Percentiles rank a stretch among this genome's conserved stretches.
Conservation (phyloP, 306 rosid genomes). For the Alnus rubra region DNA sequence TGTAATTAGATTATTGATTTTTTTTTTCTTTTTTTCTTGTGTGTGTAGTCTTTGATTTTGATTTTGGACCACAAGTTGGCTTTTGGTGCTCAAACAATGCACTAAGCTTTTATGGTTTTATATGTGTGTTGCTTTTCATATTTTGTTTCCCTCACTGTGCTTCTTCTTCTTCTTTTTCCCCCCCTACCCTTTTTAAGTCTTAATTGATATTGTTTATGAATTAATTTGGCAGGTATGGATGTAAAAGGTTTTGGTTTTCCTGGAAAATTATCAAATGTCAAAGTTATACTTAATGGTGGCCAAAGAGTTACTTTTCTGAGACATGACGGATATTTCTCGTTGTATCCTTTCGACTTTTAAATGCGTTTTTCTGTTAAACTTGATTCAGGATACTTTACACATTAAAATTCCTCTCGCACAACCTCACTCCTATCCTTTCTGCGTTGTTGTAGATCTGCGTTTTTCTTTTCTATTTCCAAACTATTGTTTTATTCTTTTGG, state of each 20-base stretch:
- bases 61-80: neutral
- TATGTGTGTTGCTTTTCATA: neutral
- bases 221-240: conserved; percentile 57
- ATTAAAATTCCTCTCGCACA: neutral
- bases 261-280: conserved; percentile 72
- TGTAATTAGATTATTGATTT: neutral
- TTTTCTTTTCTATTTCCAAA: neutral
- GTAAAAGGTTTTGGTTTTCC: conserved; percentile 64
- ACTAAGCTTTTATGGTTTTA: neutral
- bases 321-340: conserved; percentile 94
- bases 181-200: neutral
- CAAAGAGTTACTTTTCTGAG: conserved; percentile 84
- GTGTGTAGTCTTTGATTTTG: neutral
- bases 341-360: conserved; percentile 62
- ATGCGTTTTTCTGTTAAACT: conserved; percentile 8
- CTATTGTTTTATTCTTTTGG: neutral
- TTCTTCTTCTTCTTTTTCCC: neutral
- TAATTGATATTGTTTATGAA: neutral
- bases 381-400: conserved; percentile 14
- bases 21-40: too few relatives aligned
- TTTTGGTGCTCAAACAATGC: neutral
- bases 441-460: neutral
- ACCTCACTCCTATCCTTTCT: conserved; percentile 11
- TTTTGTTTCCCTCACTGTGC: neutral
- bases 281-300: conserved; percentile 93